Percentiles rank a stretch among this genome's conserved stretches.
Conservation (phyloP, 2,329 filamentous ascomycete species). For the Clathrospora elynae region DNA sequence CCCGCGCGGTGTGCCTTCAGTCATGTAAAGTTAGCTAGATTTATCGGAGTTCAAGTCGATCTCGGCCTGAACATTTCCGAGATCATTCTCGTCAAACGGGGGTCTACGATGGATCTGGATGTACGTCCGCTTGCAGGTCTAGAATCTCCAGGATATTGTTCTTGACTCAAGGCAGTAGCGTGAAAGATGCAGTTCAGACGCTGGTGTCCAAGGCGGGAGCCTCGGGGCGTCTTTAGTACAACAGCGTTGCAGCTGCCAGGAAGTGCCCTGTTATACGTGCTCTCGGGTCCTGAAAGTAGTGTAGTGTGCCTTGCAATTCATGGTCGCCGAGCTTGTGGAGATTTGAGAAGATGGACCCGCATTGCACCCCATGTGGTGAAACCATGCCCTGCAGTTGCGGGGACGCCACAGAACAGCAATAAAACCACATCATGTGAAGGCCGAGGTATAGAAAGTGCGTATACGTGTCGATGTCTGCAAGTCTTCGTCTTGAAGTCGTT, state of each 20-base stretch:
- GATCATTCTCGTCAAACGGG: too few relatives aligned
- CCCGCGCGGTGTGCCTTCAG: slow-evolving; percentile 11
- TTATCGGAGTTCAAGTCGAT: not conserved
- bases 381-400: slow-evolving; percentile 15
- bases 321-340: slow-evolving; percentile 5
- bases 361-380: slow-evolving; percentile 14
- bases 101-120: too few relatives aligned
- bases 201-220: too few relatives aligned
- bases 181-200: too few relatives aligned
- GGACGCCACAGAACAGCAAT: slow-evolving; percentile 10
- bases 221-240: not conserved
- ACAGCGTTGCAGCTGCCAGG: not conserved
- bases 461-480: slow-evolving; percentile 4
- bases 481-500: slow-evolving; percentile 8
- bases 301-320: slow-evolving; percentile 3
- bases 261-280: not conserved
- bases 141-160: too few relatives aligned
- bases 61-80: not conserved
- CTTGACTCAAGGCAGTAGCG: not conserved
- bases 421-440: slow-evolving; percentile 1
- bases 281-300: not conserved
- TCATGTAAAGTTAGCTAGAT: slow-evolving; percentile 8
- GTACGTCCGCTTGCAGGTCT: too few relatives aligned
- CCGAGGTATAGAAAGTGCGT: not conserved
- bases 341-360: slow-evolving; percentile 8